Conservation (phyloP, 441 rosid genomes). For the Eutrema salsugineum region DNA sequence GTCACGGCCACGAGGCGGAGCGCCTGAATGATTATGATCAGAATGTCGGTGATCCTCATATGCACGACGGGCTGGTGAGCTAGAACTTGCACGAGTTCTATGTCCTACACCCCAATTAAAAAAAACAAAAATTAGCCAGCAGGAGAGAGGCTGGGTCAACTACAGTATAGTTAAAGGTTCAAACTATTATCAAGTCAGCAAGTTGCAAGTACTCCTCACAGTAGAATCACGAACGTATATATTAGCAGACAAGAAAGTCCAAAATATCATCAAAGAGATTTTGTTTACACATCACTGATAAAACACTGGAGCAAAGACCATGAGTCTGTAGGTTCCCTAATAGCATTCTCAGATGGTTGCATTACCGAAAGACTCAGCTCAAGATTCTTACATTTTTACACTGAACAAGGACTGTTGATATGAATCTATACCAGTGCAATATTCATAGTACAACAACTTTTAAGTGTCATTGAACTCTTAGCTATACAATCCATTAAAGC, state of each 20-base stretch:
- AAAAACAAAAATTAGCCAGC: constrained; percentile 30
- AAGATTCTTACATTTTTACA: neutral
- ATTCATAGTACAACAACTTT: constrained; percentile 8
- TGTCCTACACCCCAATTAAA: constrained; percentile 49
- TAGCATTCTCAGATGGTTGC: neutral
- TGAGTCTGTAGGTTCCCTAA: neutral
- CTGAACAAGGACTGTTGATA: neutral
- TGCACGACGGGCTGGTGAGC: constrained; percentile 63
- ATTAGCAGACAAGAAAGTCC: neutral
- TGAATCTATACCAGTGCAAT: neutral
- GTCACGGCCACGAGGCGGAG: constrained; percentile 49
- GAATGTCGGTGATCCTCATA: constrained; percentile 53
- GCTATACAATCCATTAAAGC: constrained; percentile 1
- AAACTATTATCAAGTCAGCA: constrained; percentile 2
- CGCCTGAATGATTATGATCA: constrained; percentile 55
- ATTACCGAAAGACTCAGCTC: neutral
- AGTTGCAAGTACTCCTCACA: constrained; percentile 25
- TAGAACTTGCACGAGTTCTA: constrained; percentile 73
- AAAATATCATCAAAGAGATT: neutral
- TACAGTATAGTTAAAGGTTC: neutral
- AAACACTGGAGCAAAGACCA: constrained; percentile 9
- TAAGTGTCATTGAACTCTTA: constrained; percentile 20
- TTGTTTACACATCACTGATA: neutral
- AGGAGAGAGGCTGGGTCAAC: neutral
- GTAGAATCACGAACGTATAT: constrained; percentile 4